phyloP scores from a whole-genome alignment of 2,329 filamentous ascomycete genomes.

The Ceratocystis colombiana region DNA sequence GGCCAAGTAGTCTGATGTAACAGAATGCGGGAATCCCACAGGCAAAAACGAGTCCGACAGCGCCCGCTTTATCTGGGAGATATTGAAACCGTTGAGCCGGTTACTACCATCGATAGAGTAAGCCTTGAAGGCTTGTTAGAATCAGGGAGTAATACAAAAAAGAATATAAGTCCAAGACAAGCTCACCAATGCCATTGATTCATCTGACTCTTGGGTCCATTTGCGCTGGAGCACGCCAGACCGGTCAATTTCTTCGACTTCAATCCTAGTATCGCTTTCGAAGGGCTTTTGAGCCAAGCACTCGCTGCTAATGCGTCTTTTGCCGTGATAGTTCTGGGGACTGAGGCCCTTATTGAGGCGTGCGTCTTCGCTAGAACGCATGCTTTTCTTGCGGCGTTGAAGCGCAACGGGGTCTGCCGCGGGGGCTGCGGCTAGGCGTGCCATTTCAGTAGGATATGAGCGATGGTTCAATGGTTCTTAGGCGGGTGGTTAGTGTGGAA shows the following conservation, averaged over 20 bases:
- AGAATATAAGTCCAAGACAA: not conserved
- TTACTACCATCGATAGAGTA: conserved; percentile 6
- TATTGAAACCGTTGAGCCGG: conserved; percentile 8
- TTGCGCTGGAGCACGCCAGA: conserved; percentile 33
- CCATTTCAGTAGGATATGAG: conserved; percentile 2
- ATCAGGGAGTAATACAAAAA: too few relatives aligned
- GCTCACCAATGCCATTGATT: conserved; percentile 18
- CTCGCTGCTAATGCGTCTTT: not conserved
- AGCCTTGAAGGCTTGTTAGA: not conserved
- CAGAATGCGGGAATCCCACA: conserved; percentile 76
- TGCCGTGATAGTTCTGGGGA: not conserved
- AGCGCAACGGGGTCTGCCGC: conserved; percentile 6
- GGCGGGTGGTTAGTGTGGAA: too few relatives aligned
- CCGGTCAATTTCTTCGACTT: conserved; percentile 35
- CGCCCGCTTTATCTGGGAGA: conserved; percentile 27
- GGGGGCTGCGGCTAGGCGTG: conserved; percentile 16
- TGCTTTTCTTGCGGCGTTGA: conserved; percentile 18
- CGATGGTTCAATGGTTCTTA: not conserved
- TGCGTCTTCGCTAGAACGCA: not conserved
- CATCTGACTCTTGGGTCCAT: conserved; percentile 29
- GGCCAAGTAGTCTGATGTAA: conserved; percentile 72
- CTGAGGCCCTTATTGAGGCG: not conserved
- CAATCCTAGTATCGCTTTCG: conserved; percentile 26
- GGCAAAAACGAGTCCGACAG: conserved; percentile 67
- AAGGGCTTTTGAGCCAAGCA: not conserved